phyloP scores from a whole-genome alignment of 2,329 filamentous ascomycete species.

The Teratosphaeriaceae sp. region DNA sequence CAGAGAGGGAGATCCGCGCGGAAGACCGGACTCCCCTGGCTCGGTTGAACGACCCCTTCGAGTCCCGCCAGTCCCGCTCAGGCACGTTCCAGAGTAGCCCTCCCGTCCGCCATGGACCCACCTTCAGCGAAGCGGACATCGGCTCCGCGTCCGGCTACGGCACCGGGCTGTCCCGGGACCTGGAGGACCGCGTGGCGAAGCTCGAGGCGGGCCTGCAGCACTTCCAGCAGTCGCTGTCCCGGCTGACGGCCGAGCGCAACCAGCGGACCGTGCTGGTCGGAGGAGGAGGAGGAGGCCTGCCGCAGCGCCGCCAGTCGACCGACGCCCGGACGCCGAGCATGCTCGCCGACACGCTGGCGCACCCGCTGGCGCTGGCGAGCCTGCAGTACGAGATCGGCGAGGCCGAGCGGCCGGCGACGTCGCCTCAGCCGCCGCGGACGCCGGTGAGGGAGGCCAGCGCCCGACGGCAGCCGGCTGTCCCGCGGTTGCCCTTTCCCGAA shows the following conservation, averaged over 20 bases:
- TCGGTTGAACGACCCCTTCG: constrained; percentile 4
- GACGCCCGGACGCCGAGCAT: constrained; percentile 27
- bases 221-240: constrained; percentile 28
- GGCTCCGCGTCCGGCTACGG: constrained; percentile 10
- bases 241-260: constrained; percentile 26
- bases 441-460: constrained; percentile 3
- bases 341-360: constrained; percentile 25
- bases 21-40: constrained; percentile 3
- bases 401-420: constrained; percentile 17
- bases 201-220: constrained; percentile 27
- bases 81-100: constrained; percentile 1
- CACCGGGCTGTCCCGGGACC: constrained; percentile 18
- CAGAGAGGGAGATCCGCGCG: constrained; percentile 1
- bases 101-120: not conserved
- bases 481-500: not conserved
- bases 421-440: constrained; percentile 15
- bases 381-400: constrained; percentile 18
- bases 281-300: constrained; percentile 10
- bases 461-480: not conserved
- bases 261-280: constrained; percentile 24
- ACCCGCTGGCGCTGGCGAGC: constrained; percentile 6
- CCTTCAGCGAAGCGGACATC: constrained; percentile 7
- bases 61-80: not conserved
- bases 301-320: constrained; percentile 11
- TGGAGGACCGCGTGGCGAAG: constrained; percentile 29